Base-by-base conservation (phyloP, 768 basidiomycete genomes). In the Lanmaoa pseudosensibilis region DNA sequence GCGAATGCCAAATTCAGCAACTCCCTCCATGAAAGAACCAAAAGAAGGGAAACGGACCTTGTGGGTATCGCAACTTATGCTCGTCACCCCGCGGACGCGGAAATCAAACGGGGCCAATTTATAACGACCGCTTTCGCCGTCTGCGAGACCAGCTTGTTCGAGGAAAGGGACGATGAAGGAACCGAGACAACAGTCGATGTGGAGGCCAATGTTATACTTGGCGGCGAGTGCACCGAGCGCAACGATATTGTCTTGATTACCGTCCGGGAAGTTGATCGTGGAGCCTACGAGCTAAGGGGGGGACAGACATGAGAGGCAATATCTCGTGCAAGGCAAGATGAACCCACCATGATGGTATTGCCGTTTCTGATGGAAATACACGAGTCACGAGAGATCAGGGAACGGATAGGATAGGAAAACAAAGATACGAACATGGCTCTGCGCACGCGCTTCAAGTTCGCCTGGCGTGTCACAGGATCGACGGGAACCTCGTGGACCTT, bases 31-130 rank as follows among this genome's bases (percentile, higher is more conserved):
- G 3, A 38, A 25, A 13, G 34, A 36, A 48, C 21, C 21, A n/a
- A 43, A 53, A 25, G 19, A 46, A 30, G n/a, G 4, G 12, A 36
- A 23, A 18, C 56, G 15, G 41, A 88, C 91, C 77, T 96, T 96
- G 76, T 97, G 94, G 8, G 92, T 93, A 77, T 99, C 96, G 70
- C 95, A 97, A 58, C 92, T 94, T 53, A 98, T 92, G 64, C 87
- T 88, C 3, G 95, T 98, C 23, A 99, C 96, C 4, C 96, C 96
- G 3, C 82, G 79, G 2, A 98, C 87, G 21, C 86, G 77, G 73
- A 99, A 99, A 73, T 98, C 96, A 67, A 98, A 98, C 0, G 84
- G 87, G 37, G 78, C 72, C 23, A 89, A 67, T 56, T 80, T 81
- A 62, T 79, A 87, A 43, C 53, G 59, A 30, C 84, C 84, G 39